A percentile compares a stretch with the other conserved stretches of the same genome.
Evolutionary conservation across 306 rosid species (phyloP).

Genomic region (Dryas alaskensis): DNA sequence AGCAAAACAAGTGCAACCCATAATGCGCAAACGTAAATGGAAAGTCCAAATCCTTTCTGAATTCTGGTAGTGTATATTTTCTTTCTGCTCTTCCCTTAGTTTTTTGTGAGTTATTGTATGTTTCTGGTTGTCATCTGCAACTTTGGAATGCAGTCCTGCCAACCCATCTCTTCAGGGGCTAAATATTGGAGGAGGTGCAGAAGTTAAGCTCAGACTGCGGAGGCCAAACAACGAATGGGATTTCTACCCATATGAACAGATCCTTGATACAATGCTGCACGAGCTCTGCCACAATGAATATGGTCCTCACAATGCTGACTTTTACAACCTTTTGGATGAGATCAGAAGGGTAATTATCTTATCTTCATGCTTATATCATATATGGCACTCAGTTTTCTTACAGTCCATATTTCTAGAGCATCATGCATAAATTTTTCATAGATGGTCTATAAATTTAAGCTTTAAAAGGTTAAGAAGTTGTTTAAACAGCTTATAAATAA

Average conservation of each 20-base stretch:
- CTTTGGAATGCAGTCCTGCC: conserved; percentile 46
- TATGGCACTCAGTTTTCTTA: not conserved
- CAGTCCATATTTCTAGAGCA: too few species aligned
- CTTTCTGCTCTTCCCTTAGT: not conserved
- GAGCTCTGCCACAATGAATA: conserved; percentile 59
- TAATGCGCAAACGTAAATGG: conserved; percentile 54
- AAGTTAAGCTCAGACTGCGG: conserved; percentile 51
- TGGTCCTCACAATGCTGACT: conserved; percentile 57
- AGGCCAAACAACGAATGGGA: conserved; percentile 50
- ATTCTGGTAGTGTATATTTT: conserved; percentile 38
- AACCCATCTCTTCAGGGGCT: conserved; percentile 53
- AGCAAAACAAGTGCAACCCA: conserved; percentile 58
- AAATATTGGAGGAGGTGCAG: conserved; percentile 54
- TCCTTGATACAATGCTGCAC: conserved; percentile 60
- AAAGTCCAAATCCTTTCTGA: conserved; percentile 55
- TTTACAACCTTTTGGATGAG: conserved; percentile 56
- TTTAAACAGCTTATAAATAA: too few species aligned
- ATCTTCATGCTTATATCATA: not conserved
- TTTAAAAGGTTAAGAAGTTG: too few species aligned
- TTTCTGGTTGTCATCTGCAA: conserved; percentile 11
- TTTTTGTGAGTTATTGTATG: not conserved
- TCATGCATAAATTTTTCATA: too few species aligned
- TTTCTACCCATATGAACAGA: conserved; percentile 59
- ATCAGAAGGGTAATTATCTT: conserved; percentile 47
- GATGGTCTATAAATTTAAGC: too few species aligned